A percentile compares a stretch with the other conserved stretches of the same genome.
Evolutionary conservation across 163 green algal genomes (phyloP).

Genomic region (Coccomyxa subellipsoidea): DNA sequence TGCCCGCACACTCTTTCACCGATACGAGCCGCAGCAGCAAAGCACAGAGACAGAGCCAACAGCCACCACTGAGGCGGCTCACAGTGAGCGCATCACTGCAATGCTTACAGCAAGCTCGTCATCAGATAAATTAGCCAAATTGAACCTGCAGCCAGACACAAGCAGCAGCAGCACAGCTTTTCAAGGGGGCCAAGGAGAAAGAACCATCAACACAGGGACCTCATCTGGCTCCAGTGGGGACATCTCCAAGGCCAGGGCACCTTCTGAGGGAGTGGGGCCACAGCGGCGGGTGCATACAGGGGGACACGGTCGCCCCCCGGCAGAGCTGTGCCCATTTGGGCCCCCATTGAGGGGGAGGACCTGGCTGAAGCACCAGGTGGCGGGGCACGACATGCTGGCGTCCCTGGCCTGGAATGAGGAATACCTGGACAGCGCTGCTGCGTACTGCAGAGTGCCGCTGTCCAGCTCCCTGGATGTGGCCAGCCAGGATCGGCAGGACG

Average conservation of each 20-base stretch:
- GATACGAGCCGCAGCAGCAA: not conserved
- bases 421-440: slow-evolving; percentile 39
- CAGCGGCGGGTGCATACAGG: not conserved
- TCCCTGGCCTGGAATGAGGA: slow-evolving; percentile 25
- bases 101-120: not conserved
- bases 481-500: slow-evolving; percentile 37
- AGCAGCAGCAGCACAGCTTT: not conserved
- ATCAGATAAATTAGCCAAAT: not conserved
- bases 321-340: not conserved
- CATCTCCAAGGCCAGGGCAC: too few species aligned
- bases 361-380: slow-evolving; percentile 5
- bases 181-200: not conserved
- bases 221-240: too few species aligned
- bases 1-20: not conserved
- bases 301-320: not conserved
- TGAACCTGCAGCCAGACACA: not conserved
- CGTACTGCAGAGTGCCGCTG: slow-evolving; percentile 40
- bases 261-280: too few species aligned
- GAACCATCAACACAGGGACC: not conserved
- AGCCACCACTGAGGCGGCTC: not conserved
- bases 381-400: slow-evolving; percentile 2
- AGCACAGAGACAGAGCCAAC: not conserved
- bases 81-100: not conserved
- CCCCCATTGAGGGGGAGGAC: not conserved
- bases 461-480: slow-evolving; percentile 43